Percentiles rank a stretch among this genome's conserved stretches.
Conservation (phyloP, 179 eudicot species). For the Spinacia oleracea region DNA sequence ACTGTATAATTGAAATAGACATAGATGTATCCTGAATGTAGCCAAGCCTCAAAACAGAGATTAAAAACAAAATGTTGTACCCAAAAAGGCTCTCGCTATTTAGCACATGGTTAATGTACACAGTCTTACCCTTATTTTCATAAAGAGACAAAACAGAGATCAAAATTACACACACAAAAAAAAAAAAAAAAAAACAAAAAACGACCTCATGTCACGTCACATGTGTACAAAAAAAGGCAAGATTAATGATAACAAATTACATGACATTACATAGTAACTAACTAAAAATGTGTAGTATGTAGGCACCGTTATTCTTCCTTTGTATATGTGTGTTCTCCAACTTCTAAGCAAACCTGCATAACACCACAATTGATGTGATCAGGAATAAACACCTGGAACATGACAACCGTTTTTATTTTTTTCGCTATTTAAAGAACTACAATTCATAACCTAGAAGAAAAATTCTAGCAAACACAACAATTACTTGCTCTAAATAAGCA, state of each 20-base stretch:
- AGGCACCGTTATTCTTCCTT: constrained; percentile 29
- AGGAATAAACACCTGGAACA: background rate
- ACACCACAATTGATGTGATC: background rate
- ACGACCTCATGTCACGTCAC: constrained; percentile 30
- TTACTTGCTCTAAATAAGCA: too few relatives aligned
- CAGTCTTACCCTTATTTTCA: too few relatives aligned
- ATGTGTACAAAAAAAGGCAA: constrained; percentile 16
- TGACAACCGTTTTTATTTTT: background rate
- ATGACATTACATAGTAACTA: constrained; percentile 9
- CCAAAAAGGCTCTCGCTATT: too few relatives aligned
- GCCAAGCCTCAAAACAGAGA: constrained; percentile 24
- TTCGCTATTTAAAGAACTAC: background rate
- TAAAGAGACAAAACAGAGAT: constrained; percentile 25
- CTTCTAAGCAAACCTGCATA: constrained; percentile 32
- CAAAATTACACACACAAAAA: constrained; percentile 7
- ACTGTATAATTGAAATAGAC: background rate
- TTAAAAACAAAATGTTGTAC: too few relatives aligned
- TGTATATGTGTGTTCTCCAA: constrained; percentile 30
- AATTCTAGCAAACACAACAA: background rate
- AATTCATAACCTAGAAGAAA: background rate
- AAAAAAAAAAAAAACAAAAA: constrained; percentile 9
- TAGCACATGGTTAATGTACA: too few relatives aligned
- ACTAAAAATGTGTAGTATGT: constrained; percentile 22
- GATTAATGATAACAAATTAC: constrained; percentile 10
- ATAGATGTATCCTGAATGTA: constrained; percentile 5